Evolutionary conservation across 1,284 basidiomycete genomes (phyloP).

Genomic region (Apiotrichum akiyoshidainum): DNA sequence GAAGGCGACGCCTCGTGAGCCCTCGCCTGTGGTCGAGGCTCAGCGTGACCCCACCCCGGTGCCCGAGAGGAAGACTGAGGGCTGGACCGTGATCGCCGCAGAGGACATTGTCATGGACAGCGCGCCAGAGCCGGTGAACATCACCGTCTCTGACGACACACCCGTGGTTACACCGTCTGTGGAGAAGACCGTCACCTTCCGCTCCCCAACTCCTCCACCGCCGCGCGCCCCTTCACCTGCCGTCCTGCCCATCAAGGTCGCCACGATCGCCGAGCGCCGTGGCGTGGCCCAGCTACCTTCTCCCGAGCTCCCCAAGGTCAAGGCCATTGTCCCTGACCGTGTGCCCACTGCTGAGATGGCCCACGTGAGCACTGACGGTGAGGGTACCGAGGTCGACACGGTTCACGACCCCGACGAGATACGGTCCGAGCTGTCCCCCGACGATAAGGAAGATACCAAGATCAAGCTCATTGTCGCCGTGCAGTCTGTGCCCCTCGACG

Average conservation of each 20-base stretch:
- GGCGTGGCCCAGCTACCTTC: conserved; percentile 22
- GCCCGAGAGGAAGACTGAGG: neutral
- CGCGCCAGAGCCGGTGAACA: conserved; percentile 1
- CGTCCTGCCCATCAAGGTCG: conserved; percentile 4
- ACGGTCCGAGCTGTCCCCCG: conserved; percentile 12
- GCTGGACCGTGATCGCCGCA: neutral
- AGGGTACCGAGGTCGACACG: conserved; percentile 17
- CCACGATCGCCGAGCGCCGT: conserved; percentile 39
- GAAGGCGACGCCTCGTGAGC: neutral
- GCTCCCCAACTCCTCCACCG: conserved; percentile 8
- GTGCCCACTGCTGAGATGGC: conserved; percentile 31
- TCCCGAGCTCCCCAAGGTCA: neutral
- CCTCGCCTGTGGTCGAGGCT: neutral
- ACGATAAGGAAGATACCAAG: conserved; percentile 16
- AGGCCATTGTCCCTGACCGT: conserved; percentile 2
- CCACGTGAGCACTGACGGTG: conserved; percentile 29
- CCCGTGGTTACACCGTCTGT: neutral
- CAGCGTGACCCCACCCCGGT: neutral
- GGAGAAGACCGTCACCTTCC: conserved; percentile 17
- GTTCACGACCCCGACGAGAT: conserved; percentile 3
- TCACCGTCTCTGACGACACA: neutral
- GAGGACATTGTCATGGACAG: neutral
- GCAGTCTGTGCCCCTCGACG: conserved; percentile 11
- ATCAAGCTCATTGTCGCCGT: conserved; percentile 22
- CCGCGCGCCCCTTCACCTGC: neutral